phyloP scores from a whole-genome alignment of 1,284 basidiomycete genomes.

The Fomitopsis schrenkii region DNA sequence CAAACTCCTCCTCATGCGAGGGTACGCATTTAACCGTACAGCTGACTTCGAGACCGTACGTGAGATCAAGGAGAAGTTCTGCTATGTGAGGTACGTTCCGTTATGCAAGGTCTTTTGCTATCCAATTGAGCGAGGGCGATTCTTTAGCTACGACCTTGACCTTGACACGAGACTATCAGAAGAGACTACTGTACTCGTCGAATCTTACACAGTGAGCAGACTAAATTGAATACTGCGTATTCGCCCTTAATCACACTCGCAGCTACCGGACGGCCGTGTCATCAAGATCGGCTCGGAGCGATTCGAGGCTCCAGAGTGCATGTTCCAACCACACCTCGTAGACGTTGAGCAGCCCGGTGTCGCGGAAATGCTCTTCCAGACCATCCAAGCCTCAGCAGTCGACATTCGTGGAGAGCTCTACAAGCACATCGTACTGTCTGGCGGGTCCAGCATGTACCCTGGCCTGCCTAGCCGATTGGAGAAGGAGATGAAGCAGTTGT shows the following conservation, averaged over 20 bases:
- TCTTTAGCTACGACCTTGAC: conserved; percentile 85
- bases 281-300: conserved; percentile 99
- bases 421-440: conserved; percentile 97
- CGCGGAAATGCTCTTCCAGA: conserved; percentile 97
- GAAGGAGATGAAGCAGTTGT: conserved; percentile 99
- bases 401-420: conserved; percentile 92
- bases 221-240: neutral
- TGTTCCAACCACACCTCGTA: conserved; percentile 99
- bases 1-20: conserved; percentile 96
- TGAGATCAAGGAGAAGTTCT: conserved; percentile 98
- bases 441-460: conserved; percentile 98
- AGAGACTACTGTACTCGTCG: conserved; percentile 95
- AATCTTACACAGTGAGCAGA: conserved; percentile 83
- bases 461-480: conserved; percentile 95
- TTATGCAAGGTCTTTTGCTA: neutral
- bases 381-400: conserved; percentile 90
- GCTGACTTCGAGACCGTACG: conserved; percentile 99
- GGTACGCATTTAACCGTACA: conserved; percentile 98
- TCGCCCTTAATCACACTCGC: conserved; percentile 23
- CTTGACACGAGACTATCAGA: conserved; percentile 92
- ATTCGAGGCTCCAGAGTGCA: conserved; percentile 99
- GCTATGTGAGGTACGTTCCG: conserved; percentile 80
- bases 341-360: conserved; percentile 97
- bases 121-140: neutral
- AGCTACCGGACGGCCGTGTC: conserved; percentile 94